Percentiles rank a stretch among this genome's conserved stretches.
Evolutionary conservation across 768 basidiomycete species (phyloP).

Genomic region (Cystoderma amianthinum): DNA sequence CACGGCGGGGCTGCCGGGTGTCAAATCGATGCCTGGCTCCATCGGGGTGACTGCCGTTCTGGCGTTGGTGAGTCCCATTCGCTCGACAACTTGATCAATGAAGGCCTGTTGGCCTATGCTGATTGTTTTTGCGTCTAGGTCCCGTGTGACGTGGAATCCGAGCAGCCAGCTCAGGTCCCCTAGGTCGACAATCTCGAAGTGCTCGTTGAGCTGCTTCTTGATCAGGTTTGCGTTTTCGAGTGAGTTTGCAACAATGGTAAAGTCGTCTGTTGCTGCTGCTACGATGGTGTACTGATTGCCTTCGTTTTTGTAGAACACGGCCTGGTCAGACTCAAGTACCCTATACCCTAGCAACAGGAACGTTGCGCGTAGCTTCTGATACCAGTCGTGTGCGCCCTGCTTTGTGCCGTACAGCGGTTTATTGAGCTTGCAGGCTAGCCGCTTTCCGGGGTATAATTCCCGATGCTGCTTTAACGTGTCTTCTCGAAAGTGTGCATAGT

Average conservation of each 20-base stretch:
- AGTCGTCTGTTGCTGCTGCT: conserved; percentile 1
- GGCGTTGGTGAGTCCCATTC: no score
- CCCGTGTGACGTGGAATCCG: not conserved
- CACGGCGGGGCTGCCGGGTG: conserved; percentile 3
- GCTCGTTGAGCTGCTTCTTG: not conserved
- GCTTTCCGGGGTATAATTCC: not conserved
- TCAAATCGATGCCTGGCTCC: conserved; percentile 10
- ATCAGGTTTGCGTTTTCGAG: not conserved
- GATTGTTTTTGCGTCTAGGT: not conserved
- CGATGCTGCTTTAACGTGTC: not conserved
- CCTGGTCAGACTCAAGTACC: conserved; percentile 9
- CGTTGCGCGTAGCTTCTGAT: conserved; percentile 12
- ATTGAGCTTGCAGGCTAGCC: not conserved
- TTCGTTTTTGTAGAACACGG: conserved; percentile 14
- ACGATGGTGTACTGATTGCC: not conserved
- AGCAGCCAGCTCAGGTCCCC: conserved; percentile 1
- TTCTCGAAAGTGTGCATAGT: not conserved
- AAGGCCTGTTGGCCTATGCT: not conserved
- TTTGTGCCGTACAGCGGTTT: conserved; percentile 25
- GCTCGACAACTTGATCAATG: not conserved
- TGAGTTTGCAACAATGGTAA: conserved; percentile 1
- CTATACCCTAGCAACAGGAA: conserved; percentile 8
- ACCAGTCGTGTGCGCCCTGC: conserved; percentile 25
- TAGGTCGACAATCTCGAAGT: not conserved
- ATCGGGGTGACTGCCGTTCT: no score